Percentiles rank a stretch among this genome's conserved stretches.
Conservation (phyloP, 768 basidiomycete species). For the Dioszegia aurantiaca region DNA sequence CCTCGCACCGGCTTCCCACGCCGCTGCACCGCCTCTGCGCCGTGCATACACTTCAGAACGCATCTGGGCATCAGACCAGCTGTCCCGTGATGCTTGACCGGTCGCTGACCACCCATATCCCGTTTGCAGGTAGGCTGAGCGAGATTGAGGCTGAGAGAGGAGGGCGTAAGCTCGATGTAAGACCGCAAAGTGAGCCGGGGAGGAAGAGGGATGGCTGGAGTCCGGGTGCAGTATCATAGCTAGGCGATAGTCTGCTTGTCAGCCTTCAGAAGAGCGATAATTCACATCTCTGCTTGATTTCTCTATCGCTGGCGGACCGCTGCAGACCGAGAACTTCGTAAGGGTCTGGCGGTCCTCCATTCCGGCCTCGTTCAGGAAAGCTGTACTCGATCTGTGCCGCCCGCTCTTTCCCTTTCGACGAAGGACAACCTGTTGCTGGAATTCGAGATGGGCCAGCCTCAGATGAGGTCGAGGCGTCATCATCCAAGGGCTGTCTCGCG, state of each 20-base stretch:
- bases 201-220: slow-evolving; percentile 45
- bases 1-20: slow-evolving; percentile 19
- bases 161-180: slow-evolving; percentile 47
- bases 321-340: slow-evolving; percentile 47
- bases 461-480: not conserved
- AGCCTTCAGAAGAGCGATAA: not conserved
- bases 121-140: slow-evolving; percentile 35
- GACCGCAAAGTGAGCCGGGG: slow-evolving; percentile 39
- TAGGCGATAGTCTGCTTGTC: slow-evolving; percentile 43
- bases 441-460: slow-evolving; percentile 5
- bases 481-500: slow-evolving; percentile 4
- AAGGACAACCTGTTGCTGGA: not conserved
- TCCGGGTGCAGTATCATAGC: slow-evolving; percentile 51
- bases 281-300: slow-evolving; percentile 48
- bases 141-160: slow-evolving; percentile 34
- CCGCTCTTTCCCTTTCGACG: slow-evolving; percentile 7
- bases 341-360: slow-evolving; percentile 40
- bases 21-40: slow-evolving; percentile 29
- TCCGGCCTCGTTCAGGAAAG: slow-evolving; percentile 32
- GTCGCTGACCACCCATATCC: slow-evolving; percentile 43
- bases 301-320: slow-evolving; percentile 26
- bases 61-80: slow-evolving; percentile 33
- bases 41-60: slow-evolving; percentile 34
- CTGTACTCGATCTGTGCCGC: slow-evolving; percentile 16
- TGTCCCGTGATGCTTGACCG: not conserved